Percentiles rank a stretch among this genome's conserved stretches.
phyloP scores from a whole-genome alignment of 2,329 filamentous ascomycete genomes.

The Westerdykella sp. region DNA sequence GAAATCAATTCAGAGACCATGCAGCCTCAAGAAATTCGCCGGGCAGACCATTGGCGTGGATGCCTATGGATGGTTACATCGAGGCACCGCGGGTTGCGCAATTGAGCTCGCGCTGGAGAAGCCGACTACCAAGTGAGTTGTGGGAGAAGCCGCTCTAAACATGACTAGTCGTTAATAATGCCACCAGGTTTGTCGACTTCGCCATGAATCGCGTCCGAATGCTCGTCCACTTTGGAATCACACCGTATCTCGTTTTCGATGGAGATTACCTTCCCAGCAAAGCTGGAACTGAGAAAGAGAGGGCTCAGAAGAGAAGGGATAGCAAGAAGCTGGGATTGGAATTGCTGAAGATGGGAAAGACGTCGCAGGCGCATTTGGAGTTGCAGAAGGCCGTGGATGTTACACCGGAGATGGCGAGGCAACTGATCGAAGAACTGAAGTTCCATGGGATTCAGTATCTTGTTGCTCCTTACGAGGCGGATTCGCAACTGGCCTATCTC shows the following conservation, averaged over 20 bases:
- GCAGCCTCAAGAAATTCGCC: conserved; percentile 75
- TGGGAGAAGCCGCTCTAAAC: background rate
- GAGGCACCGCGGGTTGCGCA: conserved; percentile 83
- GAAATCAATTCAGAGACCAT: conserved; percentile 91
- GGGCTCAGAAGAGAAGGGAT: conserved; percentile 68
- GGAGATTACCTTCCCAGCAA: conserved; percentile 94
- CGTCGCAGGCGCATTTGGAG: conserved; percentile 72
- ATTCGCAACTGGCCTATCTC: conserved; percentile 92
- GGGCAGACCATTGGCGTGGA: conserved; percentile 92
- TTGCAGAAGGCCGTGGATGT: conserved; percentile 94
- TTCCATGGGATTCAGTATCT: conserved; percentile 73
- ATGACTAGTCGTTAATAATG: conserved; percentile 1
- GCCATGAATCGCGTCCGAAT: conserved; percentile 87
- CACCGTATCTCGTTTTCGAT: conserved; percentile 93
- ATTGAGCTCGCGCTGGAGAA: conserved; percentile 84
- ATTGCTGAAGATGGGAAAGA: conserved; percentile 73
- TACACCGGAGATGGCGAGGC: conserved; percentile 89
- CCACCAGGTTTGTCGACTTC: conserved; percentile 74
- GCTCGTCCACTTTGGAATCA: conserved; percentile 88
- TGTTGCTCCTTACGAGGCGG: conserved; percentile 94
- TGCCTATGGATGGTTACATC: conserved; percentile 96
- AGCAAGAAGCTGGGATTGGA: conserved; percentile 71
- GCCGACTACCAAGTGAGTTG: conserved; percentile 72
- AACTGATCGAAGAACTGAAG: conserved; percentile 88
- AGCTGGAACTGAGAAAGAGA: conserved; percentile 72